Evolutionary conservation across 2,329 filamentous ascomycete genomes (phyloP), one percentile per base, ranked within the genome.

Genomic region (Botrytis deweyae): DNA sequence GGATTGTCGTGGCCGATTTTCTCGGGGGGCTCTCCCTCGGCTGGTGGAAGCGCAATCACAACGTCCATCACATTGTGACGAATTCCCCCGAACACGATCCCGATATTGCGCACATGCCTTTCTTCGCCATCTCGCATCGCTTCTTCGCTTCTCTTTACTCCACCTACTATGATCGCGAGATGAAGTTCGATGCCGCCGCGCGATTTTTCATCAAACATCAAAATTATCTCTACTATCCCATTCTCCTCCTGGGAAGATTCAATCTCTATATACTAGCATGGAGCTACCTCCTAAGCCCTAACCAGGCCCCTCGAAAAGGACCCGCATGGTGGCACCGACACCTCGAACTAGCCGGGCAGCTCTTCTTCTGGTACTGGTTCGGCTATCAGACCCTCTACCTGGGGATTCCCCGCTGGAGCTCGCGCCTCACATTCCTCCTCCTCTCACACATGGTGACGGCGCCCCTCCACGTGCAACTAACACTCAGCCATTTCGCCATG

Each of bases 21-120:
- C 85, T 96, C 25, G 96, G 96, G 55, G 96, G 96, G 0, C 84
- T 99, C 42, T 97, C 94, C 36, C 84, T 97, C 72, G 93, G 95
- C 58, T 98, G 96, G 96, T 99, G 95, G 95, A 98, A 98, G 83
- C 88, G 90, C 75, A 98, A 91, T 81, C 95, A 98, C 83, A 98
- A 98, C 80, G 94, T 98, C 14, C 95, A 98, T 81, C 95, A 98
- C 81, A 94, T 98, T 77, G 92, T 98, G 70, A 98, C 95, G 22
- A 98, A 98, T 82, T 92, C 92, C 61, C 93, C 95, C 22, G 95
- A 98, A 82, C 95, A 98, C 81, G 95, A 98, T 81, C 95, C 96
- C 0, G 95, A 98, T 81, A 98, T 98, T 78, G 90, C 95, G 81
- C 92, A 97, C 81, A 89, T 97, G 83, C 94, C 95, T 3, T 91